Base-by-base conservation (phyloP, 192 early-diverging fungal genomes). In the Pilaira anomala region DNA sequence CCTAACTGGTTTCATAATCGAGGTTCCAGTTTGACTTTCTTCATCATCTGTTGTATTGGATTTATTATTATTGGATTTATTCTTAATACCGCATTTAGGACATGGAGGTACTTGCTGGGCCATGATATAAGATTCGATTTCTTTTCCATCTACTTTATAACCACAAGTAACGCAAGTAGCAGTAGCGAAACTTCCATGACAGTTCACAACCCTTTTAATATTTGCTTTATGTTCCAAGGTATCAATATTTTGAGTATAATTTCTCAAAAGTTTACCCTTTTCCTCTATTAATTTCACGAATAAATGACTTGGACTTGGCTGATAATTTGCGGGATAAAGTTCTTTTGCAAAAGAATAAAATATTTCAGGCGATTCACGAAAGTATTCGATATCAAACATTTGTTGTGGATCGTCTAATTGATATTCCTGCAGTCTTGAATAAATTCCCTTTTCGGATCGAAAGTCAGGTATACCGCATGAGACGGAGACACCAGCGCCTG, bases 211-310 rank as follows among this genome's bases (percentile, higher is more conserved):
- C 3, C 75, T 80, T 24, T 82, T 73, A 44, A 98, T 96, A 5
- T 90, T 91, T 7, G 92, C 88, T 30, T 86, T 80, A 44, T 91
- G 85, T 70, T 99, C 97, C 12, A 99, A 71, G 2, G 93, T 95
- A 68, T 98, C 96, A 55, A 98, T 98, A 65, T 98, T 98, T 64
- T 98, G 96, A 1, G 96, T 96, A 69, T 98, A 98, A 64, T 97
- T 97, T 54, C 94, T 78, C 22, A 98, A 66, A 44, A 98, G 76
- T 74, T 93, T 91, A 2, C 84, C 90, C 52, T 90, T 76, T 7
- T 89, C 79, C 66, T 98, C 95, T 9, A 98, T 72, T 44, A 93
- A 63, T 71, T 93, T 94, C 60, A 98, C 80, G 77, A 98, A 98
- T 36, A 80, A 69, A 69, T 98, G 96, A 6, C 87, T 87, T 0